Evolutionary conservation across 306 rosid genomes (phyloP), one percentile per base, ranked within the genome.

Genomic region (Dryas alaskensis): DNA sequence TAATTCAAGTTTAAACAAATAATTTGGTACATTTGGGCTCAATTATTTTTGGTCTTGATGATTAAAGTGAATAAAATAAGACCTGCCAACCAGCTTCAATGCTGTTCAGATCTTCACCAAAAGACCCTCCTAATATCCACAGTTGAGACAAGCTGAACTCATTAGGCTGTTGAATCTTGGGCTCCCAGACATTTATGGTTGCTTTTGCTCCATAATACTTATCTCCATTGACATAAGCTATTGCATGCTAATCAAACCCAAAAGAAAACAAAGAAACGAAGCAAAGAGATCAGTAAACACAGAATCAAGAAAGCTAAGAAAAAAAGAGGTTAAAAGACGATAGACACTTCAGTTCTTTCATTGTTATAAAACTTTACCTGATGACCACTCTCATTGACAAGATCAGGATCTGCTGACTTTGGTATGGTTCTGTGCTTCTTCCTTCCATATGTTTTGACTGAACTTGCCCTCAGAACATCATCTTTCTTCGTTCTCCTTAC

Each of bases 31-130:
- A 61, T 42, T 27, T 48, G 27, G 6, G 50, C 22, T 46, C 48
- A 52, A 66, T 61, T 44, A 70, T 10, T 73, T 31, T 58, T 57
- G 69, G 59, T 54, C 40, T 81, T 13, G 46, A 4, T 50, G 40
- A 53, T 54, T 55, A 6, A 7, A 51, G 19, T 19, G 8, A 77
- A 46, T 1, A 63, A 7, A 10, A 49, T 8, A 11, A 54, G 84
- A 94, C 99, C 99, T 95, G 99, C 99, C 99, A 95, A 60, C 99
- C 99, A 73, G 99, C 99, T 88, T 95, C 99, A 79, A 95, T 92
- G 89, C 99, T 95, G 85, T 95, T 95, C 6, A 95, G 92, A 81
- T 95, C 99, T 89, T 92, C 88, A 75, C 99, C 99, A 72, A 95
- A 95, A 50, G 99, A 86, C 45, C 99, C 99, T 61, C 99, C 99